Evolutionary conservation across 2,329 filamentous ascomycete genomes (phyloP), one percentile per base, ranked within the genome.

Genomic region (Neonectria coccinea): DNA sequence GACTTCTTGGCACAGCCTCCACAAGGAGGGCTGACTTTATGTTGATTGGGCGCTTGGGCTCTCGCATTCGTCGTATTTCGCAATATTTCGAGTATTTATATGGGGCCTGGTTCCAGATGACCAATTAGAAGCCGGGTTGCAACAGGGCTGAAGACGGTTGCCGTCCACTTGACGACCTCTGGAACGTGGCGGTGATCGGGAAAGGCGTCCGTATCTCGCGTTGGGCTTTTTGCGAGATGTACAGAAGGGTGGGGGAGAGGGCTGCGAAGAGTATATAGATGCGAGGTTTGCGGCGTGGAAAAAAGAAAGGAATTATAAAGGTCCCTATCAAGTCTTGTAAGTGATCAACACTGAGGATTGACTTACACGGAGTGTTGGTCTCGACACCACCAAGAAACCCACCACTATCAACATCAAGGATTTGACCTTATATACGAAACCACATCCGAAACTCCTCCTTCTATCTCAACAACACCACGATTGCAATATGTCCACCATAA

Each of bases 11-110:
- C 64, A 64, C 64, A 25, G 67, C 71, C 66, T 25, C 68, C 58
- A 33, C 56, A 58, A 63, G 65, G 56, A 25, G 5, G 29, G 11
- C 33, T 20, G 22, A n/a, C 18, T 5, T 41, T 50, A 62, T 62
- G 47, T 62, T 70, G 36, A 65, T 72, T 68, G 65, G 68, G 9
- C 18, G 18, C 59, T 48, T 51, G 44, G 45, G 58, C 59, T 69
- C 67, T 76, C 74, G 74, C 72, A 69, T 74, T 74, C 72, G 56
- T 76, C 74, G 74, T 76, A 75, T 76, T 74, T 56, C 56, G 45
- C 61, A 25, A 22, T 14, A 41, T 29, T 59, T 36, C 33, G 33
- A 50, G n/a, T 22, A n/a, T 1, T 6, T 3, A 1, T 20, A 64
- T 64, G 70, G 71, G 53, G 42, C 42, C 11, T 31, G 5, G 5